Evolutionary conservation across 2,329 filamentous ascomycete genomes (phyloP), one percentile per base, ranked within the genome.

Genomic region (Phialophora macrospora): DNA sequence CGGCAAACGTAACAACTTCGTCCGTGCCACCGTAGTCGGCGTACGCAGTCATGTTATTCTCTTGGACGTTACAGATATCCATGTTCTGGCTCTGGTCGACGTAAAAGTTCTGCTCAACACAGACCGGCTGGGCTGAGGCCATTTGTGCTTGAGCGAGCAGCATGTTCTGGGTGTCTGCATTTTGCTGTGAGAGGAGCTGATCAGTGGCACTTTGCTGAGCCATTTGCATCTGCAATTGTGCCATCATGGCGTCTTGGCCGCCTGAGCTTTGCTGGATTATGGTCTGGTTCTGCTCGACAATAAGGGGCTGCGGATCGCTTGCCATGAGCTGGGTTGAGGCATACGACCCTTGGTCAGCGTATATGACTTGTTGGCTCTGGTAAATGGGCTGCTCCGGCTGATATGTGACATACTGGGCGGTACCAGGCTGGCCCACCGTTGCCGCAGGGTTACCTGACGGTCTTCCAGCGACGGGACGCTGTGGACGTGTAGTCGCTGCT

Each of bases 1-100:
- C 48, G 4, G 48, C 20, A 22, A 22, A 51, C 9, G 32, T 22
- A 20, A 32, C 52, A 34, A 9, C 52, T 55, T 55, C 52, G 28
- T 3, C 28, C 6, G 52, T 8, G 14, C 8, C 28, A 55, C 32
- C 26, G 28, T 55, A 34, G 17, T 30, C 20, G 20, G 26, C 28
- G 9, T 32, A 55, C 28, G 52, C 52, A 34, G 52, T 38, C 52
- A 38, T 1, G 17, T 55, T 38, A 34, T 28, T 34, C 14, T 57
- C 30, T 44, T 57, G 17, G 4, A 24, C 30, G 4, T 22, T 41
- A 44, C 17, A 22, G 32, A 44, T 7, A 17, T 57, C 34, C n/a
- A 57, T 20, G 2, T 46, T 14, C 24, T 57, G 55, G 55, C 55
- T 57, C 20, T 57, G 55, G 17, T 57, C 55, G 55, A 57, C 55